phyloP scores from a whole-genome alignment of 2,329 filamentous ascomycete species.

The Pseudopyricularia cyperi region DNA sequence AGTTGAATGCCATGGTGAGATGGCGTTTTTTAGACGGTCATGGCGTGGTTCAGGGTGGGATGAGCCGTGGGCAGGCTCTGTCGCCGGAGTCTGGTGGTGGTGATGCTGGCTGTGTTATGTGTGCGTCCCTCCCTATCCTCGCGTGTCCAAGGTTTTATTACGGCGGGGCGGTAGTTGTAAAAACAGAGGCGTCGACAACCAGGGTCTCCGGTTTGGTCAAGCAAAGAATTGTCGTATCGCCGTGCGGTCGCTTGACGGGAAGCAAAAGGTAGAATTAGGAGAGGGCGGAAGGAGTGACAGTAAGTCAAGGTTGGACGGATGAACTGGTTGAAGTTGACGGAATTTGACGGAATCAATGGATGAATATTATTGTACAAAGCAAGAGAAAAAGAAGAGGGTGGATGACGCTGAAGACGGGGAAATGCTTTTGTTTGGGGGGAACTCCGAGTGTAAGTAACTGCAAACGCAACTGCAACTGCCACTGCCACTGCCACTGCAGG shows the following conservation, averaged over 20 bases:
- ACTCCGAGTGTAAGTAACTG: not conserved
- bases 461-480: too few relatives aligned
- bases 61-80: not conserved
- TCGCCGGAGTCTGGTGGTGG: not conserved
- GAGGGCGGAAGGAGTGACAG: not conserved
- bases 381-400: too few relatives aligned
- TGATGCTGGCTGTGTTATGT: not conserved
- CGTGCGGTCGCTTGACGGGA: not conserved
- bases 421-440: not conserved
- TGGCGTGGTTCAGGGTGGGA: constrained; percentile 5
- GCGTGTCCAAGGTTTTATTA: not conserved
- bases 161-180: not conserved
- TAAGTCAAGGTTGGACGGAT: not conserved
- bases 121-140: not conserved
- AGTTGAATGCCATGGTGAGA: constrained; percentile 94
- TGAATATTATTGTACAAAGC: not conserved
- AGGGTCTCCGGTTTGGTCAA: too few relatives aligned
- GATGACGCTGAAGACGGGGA: constrained; percentile 1
- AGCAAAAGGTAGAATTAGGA: not conserved
- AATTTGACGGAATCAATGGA: not conserved
- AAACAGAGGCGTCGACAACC: not conserved
- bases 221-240: not conserved
- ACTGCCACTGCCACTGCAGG: too few relatives aligned
- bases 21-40: constrained; percentile 18
- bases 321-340: too few relatives aligned